These are phyloP conservation scores for Globisporangium middletonii DNA, from an alignment of 352 stramenopile genomes.

Conservation along the genomic window DNA sequence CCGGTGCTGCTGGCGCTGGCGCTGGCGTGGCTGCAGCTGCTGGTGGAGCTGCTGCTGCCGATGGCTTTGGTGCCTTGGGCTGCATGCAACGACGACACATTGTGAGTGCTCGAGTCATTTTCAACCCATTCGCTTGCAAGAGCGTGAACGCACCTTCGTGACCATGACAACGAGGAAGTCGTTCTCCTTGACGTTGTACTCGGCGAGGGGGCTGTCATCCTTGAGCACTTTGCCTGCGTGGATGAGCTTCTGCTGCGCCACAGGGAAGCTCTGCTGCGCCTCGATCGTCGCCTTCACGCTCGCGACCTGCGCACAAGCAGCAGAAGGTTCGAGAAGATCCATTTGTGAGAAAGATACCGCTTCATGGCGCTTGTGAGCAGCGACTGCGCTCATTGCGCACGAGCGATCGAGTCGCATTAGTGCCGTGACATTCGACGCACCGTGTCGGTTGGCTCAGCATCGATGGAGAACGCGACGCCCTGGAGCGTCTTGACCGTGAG, in stretches of 20 bases:
- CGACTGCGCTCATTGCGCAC: background rate
- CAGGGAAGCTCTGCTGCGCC: constrained; percentile 58
- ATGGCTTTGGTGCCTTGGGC: constrained; percentile 55
- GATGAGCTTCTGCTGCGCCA: constrained; percentile 81
- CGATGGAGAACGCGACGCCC: constrained; percentile 73
- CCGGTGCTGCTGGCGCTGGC: constrained; percentile 19
- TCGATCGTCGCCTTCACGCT: constrained; percentile 82
- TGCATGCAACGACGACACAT: constrained; percentile 5
- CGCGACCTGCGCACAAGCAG: constrained; percentile 35
- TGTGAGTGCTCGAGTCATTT: background rate
- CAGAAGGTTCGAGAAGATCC: constrained; percentile 10
- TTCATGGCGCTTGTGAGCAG: background rate
- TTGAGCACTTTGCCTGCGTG: constrained; percentile 86
- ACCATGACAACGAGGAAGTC: constrained; percentile 88
- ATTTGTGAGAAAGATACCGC: background rate
- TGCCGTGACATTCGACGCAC: constrained; percentile 17
- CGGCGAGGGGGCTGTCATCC: constrained; percentile 68
- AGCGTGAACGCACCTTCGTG: constrained; percentile 45
- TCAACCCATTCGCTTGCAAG: background rate
- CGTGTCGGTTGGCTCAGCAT: constrained; percentile 66
- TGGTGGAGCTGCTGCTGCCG: constrained; percentile 19
- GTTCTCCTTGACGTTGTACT: constrained; percentile 87
- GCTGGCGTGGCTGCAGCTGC: constrained; percentile 18
- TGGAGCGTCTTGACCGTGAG: constrained; percentile 85
- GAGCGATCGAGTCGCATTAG: background rate